Conservation (phyloP, 176 grass and related monocot genomes). For the Elymus sibiricus region DNA sequence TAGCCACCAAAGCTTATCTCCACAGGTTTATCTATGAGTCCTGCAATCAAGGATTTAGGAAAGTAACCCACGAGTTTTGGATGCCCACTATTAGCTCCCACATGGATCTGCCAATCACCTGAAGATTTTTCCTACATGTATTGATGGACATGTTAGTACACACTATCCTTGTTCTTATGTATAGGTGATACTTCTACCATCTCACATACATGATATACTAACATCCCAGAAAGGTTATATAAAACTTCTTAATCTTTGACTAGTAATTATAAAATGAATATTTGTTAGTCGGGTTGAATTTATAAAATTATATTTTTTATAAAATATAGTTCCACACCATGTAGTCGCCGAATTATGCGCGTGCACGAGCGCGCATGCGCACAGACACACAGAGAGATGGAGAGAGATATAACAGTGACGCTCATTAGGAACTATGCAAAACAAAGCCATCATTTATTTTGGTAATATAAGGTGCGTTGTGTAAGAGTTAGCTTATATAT, state of each 20-base stretch:
- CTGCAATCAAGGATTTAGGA: not conserved
- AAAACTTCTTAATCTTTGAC: not conserved
- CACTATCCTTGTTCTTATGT: not conserved
- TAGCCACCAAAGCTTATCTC: not conserved
- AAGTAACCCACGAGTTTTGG: not conserved
- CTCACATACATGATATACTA: not conserved
- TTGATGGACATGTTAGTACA: not conserved
- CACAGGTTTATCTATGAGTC: not conserved
- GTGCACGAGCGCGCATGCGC: too few relatives aligned
- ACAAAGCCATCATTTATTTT: not conserved
- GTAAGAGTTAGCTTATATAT: not conserved
- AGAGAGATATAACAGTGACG: too few relatives aligned
- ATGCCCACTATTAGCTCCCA: not conserved
- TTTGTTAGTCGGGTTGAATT: not conserved
- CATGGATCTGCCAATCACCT: not conserved
- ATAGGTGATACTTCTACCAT: not conserved
- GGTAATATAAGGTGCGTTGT: not conserved
- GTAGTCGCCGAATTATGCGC: not conserved
- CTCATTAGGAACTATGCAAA: not conserved
- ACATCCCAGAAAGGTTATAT: not conserved
- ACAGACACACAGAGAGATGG: too few relatives aligned
- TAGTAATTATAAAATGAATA: not conserved
- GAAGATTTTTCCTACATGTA: not conserved
- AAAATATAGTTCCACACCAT: not conserved
- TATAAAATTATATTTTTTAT: not conserved